Conservation (phyloP, 1,139 yeast genomes). For the Kodamaea derodonti region DNA sequence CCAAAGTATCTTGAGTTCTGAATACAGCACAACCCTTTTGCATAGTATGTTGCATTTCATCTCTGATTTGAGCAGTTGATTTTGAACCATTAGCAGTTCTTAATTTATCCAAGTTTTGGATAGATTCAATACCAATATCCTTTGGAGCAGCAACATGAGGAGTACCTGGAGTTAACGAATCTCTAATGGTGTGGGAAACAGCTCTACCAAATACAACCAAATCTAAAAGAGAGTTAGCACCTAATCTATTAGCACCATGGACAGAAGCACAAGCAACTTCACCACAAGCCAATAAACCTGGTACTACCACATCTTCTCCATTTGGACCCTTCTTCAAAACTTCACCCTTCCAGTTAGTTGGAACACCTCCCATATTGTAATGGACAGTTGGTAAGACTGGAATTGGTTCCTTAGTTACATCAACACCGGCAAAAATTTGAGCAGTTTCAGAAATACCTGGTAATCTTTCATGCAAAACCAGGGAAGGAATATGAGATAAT, state of each 20-base stretch:
- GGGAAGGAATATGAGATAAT: constrained; percentile 89
- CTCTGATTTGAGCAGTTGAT: constrained; percentile 85
- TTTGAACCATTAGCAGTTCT: constrained; percentile 83
- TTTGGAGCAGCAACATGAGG: constrained; percentile 76
- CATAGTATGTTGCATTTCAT: constrained; percentile 93
- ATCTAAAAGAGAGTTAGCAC: constrained; percentile 97
- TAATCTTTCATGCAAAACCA: constrained; percentile 89
- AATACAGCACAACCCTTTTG: constrained; percentile 96
- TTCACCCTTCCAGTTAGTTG: constrained; percentile 97
- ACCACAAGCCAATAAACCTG: constrained; percentile 96
- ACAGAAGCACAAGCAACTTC: constrained; percentile 99
- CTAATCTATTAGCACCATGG: constrained; percentile 98
- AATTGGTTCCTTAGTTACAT: constrained; percentile 98
- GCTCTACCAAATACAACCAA: constrained; percentile 98
- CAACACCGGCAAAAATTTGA: constrained; percentile 97
- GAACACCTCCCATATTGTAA: constrained; percentile 99
- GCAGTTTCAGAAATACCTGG: constrained; percentile 99
- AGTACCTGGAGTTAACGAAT: constrained; percentile 79
- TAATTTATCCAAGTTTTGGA: constrained; percentile 83
- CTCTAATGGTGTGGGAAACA: constrained; percentile 87
- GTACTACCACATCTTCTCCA: constrained; percentile 89
- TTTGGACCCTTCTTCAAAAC: constrained; percentile 77
- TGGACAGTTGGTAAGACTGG: constrained; percentile 98
- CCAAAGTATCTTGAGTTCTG: constrained; percentile 90
- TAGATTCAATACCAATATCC: constrained; percentile 84